A percentile compares a stretch with the other conserved stretches of the same genome.
Conservation (phyloP, 306 rosid genomes). For the Trichosanthes cucumerina region DNA sequence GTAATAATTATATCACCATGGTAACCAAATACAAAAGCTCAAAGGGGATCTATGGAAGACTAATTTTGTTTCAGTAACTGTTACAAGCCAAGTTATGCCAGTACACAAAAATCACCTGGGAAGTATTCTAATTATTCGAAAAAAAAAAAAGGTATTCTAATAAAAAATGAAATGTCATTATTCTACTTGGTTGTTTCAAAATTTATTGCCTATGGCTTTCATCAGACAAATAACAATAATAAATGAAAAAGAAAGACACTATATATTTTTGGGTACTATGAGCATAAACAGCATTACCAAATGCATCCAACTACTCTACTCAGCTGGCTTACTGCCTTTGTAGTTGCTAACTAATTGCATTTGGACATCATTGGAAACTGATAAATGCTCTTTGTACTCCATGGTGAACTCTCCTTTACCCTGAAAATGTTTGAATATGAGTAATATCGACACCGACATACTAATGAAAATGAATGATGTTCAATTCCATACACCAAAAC, state of each 20-base stretch:
- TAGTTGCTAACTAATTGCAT: constrained; percentile 52
- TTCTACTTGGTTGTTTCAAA: constrained; percentile 30
- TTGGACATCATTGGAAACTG: constrained; percentile 89
- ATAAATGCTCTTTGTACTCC: constrained; percentile 86
- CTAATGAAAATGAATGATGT: not conserved
- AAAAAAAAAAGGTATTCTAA: too few species aligned
- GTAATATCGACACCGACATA: not conserved
- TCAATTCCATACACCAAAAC: too few species aligned
- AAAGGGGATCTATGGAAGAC: not conserved
- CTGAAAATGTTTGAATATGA: constrained; percentile 25
- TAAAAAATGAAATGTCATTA: not conserved
- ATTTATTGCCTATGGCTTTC: constrained; percentile 20
- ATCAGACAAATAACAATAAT: constrained; percentile 14
- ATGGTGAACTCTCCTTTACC: constrained; percentile 98
- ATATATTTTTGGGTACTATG: not conserved
- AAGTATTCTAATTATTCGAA: not conserved
- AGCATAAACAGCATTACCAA: constrained; percentile 5
- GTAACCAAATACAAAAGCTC: not conserved
- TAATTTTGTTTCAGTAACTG: not conserved
- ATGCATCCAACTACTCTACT: constrained; percentile 21
- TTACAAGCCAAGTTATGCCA: not conserved
- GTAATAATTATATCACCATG: not conserved
- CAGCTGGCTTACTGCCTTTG: constrained; percentile 55
- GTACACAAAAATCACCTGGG: not conserved
- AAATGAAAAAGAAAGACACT: not conserved